Conservation (phyloP, 2,329 filamentous ascomycete genomes). For the Fusarium sp. region DNA sequence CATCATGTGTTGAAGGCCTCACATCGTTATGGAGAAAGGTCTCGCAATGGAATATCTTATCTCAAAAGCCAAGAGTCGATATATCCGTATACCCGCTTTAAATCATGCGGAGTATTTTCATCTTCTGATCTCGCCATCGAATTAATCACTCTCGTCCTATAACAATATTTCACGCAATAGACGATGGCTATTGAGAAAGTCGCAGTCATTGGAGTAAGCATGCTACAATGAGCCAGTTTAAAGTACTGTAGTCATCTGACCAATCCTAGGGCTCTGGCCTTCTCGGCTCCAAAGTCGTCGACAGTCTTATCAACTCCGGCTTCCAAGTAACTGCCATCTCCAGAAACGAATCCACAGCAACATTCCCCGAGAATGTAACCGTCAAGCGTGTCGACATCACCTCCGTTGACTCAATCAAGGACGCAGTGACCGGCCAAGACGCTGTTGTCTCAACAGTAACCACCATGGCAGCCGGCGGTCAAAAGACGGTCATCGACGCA, state of each 20-base stretch:
- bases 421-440: not conserved
- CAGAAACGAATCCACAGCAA: slow-evolving; percentile 4
- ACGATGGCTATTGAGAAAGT: slow-evolving; percentile 9
- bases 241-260: not conserved
- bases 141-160: not conserved
- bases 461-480: not conserved
- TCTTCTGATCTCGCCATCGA: not conserved
- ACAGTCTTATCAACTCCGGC: not conserved
- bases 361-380: not conserved
- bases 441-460: not conserved
- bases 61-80: not conserved
- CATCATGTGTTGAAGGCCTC: not conserved
- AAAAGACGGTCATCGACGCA: slow-evolving; percentile 4
- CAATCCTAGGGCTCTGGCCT: slow-evolving; percentile 1
- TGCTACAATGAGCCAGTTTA: accelerated
- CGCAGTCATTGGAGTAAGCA: slow-evolving; percentile 11
- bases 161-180: not conserved
- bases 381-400: slow-evolving; percentile 1
- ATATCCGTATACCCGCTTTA: not conserved
- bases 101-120: not conserved
- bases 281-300: slow-evolving; percentile 2
- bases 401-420: not conserved
- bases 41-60: not conserved
- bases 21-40: not conserved
- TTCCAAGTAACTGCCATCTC: not conserved